These are phyloP conservation scores for Acorus calamus DNA, from an alignment of 106 monocot species.

Conservation along the genomic window DNA sequence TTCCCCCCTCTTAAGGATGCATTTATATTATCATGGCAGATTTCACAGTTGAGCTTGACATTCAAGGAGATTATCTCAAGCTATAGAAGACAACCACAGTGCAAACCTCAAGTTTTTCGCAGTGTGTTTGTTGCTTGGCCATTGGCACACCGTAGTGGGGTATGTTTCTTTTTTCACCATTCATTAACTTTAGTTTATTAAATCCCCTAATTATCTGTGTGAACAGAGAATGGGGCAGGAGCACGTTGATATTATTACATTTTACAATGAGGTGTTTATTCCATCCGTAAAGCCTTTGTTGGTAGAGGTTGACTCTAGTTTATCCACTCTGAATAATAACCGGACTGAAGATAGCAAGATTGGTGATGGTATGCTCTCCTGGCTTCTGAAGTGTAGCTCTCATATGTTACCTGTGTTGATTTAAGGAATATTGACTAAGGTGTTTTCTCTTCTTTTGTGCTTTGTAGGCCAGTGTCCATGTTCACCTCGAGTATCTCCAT, in stretches of 20 bases:
- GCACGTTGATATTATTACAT: constrained; percentile 87
- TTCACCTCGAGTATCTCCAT: constrained; percentile 70
- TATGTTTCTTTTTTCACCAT: constrained; percentile 24
- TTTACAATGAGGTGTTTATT: constrained; percentile 92
- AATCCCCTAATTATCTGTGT: constrained; percentile 7
- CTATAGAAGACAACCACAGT: constrained; percentile 89
- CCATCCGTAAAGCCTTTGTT: constrained; percentile 86
- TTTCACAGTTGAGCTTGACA: constrained; percentile 62
- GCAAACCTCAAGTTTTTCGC: constrained; percentile 91
- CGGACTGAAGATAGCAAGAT: constrained; percentile 41
- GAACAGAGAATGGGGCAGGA: constrained; percentile 79
- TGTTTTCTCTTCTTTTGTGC: neutral
- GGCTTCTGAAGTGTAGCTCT: no score
- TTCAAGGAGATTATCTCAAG: constrained; percentile 94
- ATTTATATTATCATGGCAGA: constrained; percentile 25
- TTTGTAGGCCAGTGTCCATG: constrained; percentile 52
- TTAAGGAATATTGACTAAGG: no score
- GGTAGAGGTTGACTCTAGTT: constrained; percentile 56
- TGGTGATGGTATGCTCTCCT: constrained; percentile 35
- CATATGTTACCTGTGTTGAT: no score
- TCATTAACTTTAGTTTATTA: neutral
- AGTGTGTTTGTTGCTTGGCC: constrained; percentile 84
- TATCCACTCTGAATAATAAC: constrained; percentile 20
- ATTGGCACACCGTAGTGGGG: constrained; percentile 47
- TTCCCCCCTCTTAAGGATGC: neutral